These are phyloP conservation scores for Pseudonitzschia delicatissima DNA, from an alignment of 108 stramenopile species.

Conservation along the genomic window DNA sequence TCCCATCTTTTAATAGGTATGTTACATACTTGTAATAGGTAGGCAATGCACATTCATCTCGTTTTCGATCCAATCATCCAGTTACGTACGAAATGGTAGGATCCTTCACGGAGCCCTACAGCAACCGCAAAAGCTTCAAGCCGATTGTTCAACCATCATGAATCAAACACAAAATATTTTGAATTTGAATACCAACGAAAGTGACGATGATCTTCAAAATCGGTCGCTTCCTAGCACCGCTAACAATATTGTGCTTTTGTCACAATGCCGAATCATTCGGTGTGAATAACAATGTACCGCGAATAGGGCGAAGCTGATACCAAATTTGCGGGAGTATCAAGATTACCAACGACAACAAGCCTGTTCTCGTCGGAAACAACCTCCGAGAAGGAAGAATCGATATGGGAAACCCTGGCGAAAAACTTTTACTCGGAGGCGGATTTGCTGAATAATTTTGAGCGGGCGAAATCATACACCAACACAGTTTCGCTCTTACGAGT, in stretches of 20 bases:
- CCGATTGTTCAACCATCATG: no score
- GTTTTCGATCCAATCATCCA: no score
- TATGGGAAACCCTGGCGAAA: slow-evolving; percentile 27
- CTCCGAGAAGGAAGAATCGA: slow-evolving; percentile 3
- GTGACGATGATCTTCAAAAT: no score
- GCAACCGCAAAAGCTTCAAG: no score
- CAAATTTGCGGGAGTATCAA: background rate
- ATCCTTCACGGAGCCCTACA: no score
- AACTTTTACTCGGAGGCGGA: slow-evolving; percentile 13
- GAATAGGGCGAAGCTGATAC: background rate
- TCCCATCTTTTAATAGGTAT: no score
- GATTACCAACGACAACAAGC: background rate
- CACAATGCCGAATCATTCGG: slow-evolving; percentile 6
- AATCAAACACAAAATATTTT: no score
- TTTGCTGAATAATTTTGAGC: slow-evolving; percentile 8
- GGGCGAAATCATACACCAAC: slow-evolving; percentile 19
- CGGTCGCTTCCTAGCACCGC: no score
- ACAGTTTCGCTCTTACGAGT: slow-evolving; percentile 47
- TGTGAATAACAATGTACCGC: background rate
- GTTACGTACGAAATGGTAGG: no score
- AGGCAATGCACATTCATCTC: no score
- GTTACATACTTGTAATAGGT: no score
- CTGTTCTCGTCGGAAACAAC: background rate
- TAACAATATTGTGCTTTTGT: background rate
- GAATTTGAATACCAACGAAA: no score